A percentile compares a stretch with the other conserved stretches of the same genome.
These are phyloP conservation scores for Botrytis hyacinthi DNA, from an alignment of 2,329 filamentous ascomycete genomes.

Conservation along the genomic window DNA sequence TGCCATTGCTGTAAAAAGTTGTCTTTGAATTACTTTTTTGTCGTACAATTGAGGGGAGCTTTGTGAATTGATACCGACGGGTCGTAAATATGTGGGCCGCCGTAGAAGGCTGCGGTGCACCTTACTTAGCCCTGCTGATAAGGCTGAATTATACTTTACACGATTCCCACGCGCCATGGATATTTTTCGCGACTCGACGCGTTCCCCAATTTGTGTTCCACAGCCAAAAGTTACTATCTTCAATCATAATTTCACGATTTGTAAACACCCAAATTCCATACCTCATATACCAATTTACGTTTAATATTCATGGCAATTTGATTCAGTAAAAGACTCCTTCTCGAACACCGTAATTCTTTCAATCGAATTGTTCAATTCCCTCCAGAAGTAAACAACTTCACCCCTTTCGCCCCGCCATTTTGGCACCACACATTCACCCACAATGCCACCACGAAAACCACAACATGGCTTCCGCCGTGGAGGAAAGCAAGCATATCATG, in stretches of 20 bases:
- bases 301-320: background rate
- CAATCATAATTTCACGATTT: conserved; percentile 19
- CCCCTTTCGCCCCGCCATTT: conserved; percentile 1
- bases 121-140: background rate
- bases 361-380: conserved; percentile 30
- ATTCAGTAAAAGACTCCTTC: background rate
- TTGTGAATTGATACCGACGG: conserved; percentile 5
- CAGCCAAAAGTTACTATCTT: conserved; percentile 2
- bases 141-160: conserved; percentile 18
- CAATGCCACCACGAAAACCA: conserved; percentile 61
- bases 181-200: conserved; percentile 19
- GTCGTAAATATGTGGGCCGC: conserved; percentile 1
- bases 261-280: background rate
- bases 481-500: conserved; percentile 68
- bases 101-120: conserved; percentile 6
- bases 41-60: conserved; percentile 11
- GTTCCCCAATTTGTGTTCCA: conserved; percentile 3
- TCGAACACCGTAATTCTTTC: conserved; percentile 32
- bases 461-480: conserved; percentile 66
- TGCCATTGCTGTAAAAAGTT: conserved; percentile 34
- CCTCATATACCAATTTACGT: background rate
- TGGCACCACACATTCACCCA: conserved; percentile 18
- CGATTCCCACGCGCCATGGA: background rate
- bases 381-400: conserved; percentile 11
- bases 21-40: background rate